A percentile compares a stretch with the other conserved stretches of the same genome.
These are phyloP conservation scores for Streptanthus diversifolius DNA, from an alignment of 345 rosid species.

Conservation along the genomic window DNA sequence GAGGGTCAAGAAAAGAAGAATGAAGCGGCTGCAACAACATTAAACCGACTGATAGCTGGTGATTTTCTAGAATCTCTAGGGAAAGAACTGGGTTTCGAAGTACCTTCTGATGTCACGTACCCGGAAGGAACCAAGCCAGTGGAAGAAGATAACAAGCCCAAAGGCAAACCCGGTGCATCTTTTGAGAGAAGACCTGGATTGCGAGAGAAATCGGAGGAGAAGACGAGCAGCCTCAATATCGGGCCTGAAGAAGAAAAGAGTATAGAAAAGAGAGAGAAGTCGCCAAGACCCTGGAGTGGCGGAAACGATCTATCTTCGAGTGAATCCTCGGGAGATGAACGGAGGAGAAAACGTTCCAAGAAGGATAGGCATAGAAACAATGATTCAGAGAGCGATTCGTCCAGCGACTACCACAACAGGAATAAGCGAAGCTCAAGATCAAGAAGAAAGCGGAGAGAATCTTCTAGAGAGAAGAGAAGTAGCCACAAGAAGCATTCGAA, in stretches of 20 bases:
- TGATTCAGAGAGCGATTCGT: slow-evolving; percentile 55
- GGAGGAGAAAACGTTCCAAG: slow-evolving; percentile 47
- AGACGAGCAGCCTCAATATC: slow-evolving; percentile 32
- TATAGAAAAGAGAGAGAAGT: slow-evolving; percentile 41
- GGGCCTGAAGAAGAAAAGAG: slow-evolving; percentile 58
- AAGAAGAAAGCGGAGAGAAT: slow-evolving; percentile 42
- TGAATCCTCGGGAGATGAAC: slow-evolving; percentile 60
- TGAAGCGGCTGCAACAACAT: slow-evolving; percentile 70
- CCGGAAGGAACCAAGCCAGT: slow-evolving; percentile 30
- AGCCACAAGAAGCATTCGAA: slow-evolving; percentile 63
- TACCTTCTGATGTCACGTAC: slow-evolving; percentile 63
- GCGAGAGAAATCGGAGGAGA: slow-evolving; percentile 36
- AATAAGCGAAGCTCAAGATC: slow-evolving; percentile 52
- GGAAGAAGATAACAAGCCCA: slow-evolving; percentile 29
- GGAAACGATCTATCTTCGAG: slow-evolving; percentile 23
- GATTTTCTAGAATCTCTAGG: slow-evolving; percentile 92
- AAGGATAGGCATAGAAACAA: slow-evolving; percentile 42
- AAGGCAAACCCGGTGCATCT: slow-evolving; percentile 23
- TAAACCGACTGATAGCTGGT: slow-evolving; percentile 88
- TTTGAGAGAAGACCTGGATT: slow-evolving; percentile 22
- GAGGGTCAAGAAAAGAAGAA: slow-evolving; percentile 62
- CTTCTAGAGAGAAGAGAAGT: slow-evolving; percentile 56
- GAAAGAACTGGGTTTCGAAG: slow-evolving; percentile 92
- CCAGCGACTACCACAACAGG: slow-evolving; percentile 37
- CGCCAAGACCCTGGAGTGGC: slow-evolving; percentile 28